Percentiles rank a stretch among this genome's conserved stretches.
Conservation (phyloP, 495 filamentous ascomycete species). For the Hamigera avellanea region DNA sequence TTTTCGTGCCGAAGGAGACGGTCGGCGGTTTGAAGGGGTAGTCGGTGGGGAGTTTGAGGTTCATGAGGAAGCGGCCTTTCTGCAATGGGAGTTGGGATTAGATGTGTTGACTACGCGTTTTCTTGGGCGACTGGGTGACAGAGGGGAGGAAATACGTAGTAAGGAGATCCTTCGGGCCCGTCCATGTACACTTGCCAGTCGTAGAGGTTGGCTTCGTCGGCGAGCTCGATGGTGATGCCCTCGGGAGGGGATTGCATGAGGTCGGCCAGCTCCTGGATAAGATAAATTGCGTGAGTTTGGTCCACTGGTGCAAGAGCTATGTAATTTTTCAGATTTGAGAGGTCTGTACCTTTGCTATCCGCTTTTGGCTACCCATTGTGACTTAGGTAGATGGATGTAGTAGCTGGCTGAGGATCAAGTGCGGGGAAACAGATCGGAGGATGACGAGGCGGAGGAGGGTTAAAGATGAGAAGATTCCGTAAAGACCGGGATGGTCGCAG, state of each 20-base stretch:
- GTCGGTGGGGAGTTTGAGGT: conserved; percentile 64
- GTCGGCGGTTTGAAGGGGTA: conserved; percentile 93
- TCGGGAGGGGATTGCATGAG: conserved; percentile 50
- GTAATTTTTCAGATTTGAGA: too few species aligned
- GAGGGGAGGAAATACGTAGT: conserved; percentile 40
- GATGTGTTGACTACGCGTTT: conserved; percentile 1
- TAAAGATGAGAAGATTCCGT: conserved; percentile 15
- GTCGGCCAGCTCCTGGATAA: conserved; percentile 56
- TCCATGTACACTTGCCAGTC: conserved; percentile 73
- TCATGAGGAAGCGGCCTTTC: conserved; percentile 70
- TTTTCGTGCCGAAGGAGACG: conserved; percentile 82
- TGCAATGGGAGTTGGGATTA: conserved; percentile 16
- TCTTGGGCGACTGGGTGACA: neutral
- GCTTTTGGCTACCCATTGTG: conserved; percentile 43
- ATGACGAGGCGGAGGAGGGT: conserved; percentile 1
- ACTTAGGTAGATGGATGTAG: conserved; percentile 2
- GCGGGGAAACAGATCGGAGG: conserved; percentile 20
- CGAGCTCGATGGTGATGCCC: conserved; percentile 53
- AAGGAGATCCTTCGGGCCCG: conserved; percentile 61
- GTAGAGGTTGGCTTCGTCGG: conserved; percentile 65
- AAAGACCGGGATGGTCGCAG: too few species aligned
- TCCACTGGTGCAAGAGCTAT: neutral
- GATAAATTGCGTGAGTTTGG: too few species aligned
- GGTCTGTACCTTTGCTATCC: conserved; percentile 45
- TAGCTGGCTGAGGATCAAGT: conserved; percentile 11